These are phyloP conservation scores for Coemansia sp. DNA, from an alignment of 192 early-diverging fungal species.

Conservation along the genomic window DNA sequence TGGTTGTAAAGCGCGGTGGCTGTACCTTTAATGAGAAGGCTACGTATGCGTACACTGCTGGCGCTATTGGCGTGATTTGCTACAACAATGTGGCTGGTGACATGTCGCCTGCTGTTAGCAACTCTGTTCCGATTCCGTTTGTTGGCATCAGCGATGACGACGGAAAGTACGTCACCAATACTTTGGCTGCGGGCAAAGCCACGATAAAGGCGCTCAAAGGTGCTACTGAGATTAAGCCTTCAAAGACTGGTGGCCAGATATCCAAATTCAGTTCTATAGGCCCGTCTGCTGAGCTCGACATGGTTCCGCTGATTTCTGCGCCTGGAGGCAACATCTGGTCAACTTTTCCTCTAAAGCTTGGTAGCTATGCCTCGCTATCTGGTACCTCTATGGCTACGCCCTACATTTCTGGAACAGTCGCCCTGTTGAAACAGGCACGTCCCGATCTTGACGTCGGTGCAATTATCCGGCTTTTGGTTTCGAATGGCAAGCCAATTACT, in stretches of 20 bases:
- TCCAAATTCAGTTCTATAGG: constrained; percentile 68
- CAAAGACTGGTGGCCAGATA: constrained; percentile 50
- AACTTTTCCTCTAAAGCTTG: constrained; percentile 52
- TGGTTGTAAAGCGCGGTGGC: constrained; percentile 45
- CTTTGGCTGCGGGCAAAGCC: constrained; percentile 2
- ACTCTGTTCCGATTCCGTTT: constrained; percentile 36
- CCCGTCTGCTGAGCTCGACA: constrained; percentile 59
- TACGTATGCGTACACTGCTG: constrained; percentile 45
- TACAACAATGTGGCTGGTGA: constrained; percentile 40
- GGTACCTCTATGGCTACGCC: constrained; percentile 87
- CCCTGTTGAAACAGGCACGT: constrained; percentile 60
- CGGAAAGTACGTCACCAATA: constrained; percentile 26
- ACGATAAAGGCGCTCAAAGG: constrained; percentile 31
- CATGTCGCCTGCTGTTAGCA: constrained; percentile 5
- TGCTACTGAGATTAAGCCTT: constrained; percentile 20
- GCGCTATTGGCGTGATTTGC: constrained; percentile 54
- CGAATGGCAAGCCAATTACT: constrained; percentile 56
- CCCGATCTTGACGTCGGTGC: constrained; percentile 27
- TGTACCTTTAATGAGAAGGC: constrained; percentile 54
- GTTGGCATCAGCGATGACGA: constrained; percentile 47
- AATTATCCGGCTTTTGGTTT: constrained; percentile 41
- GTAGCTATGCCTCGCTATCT: constrained; percentile 50
- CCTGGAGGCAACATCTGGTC: constrained; percentile 73
- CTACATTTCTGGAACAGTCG: constrained; percentile 67
- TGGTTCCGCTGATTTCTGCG: constrained; percentile 62